phyloP scores from a whole-genome alignment of 495 filamentous ascomycete species.

The Trichoderma virens region DNA sequence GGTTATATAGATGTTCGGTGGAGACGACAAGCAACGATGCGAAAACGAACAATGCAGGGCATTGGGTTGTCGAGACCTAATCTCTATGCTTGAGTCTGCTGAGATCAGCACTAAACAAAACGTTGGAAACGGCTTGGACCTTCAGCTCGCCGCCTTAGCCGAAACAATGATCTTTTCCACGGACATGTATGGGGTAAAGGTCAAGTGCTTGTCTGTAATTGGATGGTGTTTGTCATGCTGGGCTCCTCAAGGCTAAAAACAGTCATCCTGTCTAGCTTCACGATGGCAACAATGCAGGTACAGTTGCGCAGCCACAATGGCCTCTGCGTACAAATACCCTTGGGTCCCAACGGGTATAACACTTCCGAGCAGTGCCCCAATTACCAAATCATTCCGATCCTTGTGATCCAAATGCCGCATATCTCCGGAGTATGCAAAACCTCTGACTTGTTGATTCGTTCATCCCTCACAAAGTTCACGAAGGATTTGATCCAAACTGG shows the following conservation, averaged over 20 bases:
- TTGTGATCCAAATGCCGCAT: too few species aligned
- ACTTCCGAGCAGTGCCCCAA: not conserved
- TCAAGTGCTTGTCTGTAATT: not conserved
- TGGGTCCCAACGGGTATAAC: not conserved
- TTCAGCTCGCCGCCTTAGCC: constrained; percentile 3
- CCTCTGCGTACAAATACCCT: not conserved
- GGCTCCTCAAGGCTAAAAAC: not conserved
- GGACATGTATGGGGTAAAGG: not conserved
- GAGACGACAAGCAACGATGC: not conserved
- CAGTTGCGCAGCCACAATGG: not conserved
- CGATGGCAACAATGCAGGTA: not conserved
- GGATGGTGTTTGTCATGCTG: not conserved
- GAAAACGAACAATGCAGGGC: not conserved
- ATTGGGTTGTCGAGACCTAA: not conserved
- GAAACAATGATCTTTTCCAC: not conserved
- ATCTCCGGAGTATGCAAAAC: too few species aligned
- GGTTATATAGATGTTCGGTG: not conserved
- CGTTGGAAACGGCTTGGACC: not conserved
- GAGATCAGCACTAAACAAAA: not conserved
- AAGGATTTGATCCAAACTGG: too few species aligned
- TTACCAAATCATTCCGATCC: not conserved
- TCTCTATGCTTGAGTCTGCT: not conserved
- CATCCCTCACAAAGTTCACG: too few species aligned
- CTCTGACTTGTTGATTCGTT: too few species aligned
- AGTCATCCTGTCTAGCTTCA: not conserved